phyloP scores from a whole-genome alignment of 345 rosid species.

The Erucastrum elatum region DNA sequence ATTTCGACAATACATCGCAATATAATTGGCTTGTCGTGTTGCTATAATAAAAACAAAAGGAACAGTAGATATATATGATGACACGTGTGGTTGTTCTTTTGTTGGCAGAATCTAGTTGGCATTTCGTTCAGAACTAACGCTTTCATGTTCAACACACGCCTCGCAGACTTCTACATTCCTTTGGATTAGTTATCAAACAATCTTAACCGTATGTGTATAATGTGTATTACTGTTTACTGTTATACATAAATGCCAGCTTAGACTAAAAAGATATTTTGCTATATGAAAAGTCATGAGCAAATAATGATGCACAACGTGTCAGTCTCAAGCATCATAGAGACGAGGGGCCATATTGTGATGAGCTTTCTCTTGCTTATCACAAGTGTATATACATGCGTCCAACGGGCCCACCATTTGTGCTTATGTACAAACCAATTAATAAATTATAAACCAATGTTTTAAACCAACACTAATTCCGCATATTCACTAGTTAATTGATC shows the following conservation, averaged over 20 bases:
- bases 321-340: slow-evolving; percentile 22
- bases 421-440: background rate
- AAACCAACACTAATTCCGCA: too few relatives aligned
- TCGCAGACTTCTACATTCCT: slow-evolving; percentile 23
- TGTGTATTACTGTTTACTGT: background rate
- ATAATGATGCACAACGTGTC: slow-evolving; percentile 22
- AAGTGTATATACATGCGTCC: background rate
- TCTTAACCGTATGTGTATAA: background rate
- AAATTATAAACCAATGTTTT: too few relatives aligned
- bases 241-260: slow-evolving; percentile 14
- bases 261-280: background rate
- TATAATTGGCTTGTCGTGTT: background rate
- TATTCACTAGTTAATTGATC: too few relatives aligned
- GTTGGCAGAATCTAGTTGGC: slow-evolving; percentile 31
- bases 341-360: slow-evolving; percentile 11
- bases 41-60: slow-evolving; percentile 15
- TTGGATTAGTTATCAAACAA: slow-evolving; percentile 10
- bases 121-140: slow-evolving; percentile 35
- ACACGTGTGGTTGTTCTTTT: slow-evolving; percentile 37
- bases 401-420: background rate
- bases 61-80: slow-evolving; percentile 8
- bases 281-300: slow-evolving; percentile 3
- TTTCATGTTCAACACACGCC: slow-evolving; percentile 33
- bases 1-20: background rate
- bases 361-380: slow-evolving; percentile 22